Evolutionary conservation across 495 filamentous ascomycete species (phyloP).

Genomic region (Aspergillus incahuasiensis): DNA sequence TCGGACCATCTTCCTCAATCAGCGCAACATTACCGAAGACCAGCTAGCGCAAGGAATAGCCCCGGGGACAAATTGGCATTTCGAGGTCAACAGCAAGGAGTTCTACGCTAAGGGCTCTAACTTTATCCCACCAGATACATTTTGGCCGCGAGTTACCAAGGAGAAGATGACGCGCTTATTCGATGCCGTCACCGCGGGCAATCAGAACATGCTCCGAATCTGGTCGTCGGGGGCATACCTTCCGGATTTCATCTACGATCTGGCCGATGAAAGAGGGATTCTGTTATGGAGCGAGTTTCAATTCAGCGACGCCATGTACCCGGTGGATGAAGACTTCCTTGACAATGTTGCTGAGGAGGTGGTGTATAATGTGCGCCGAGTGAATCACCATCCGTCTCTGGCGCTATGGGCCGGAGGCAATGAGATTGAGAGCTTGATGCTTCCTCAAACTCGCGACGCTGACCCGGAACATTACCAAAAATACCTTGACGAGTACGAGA

Average conservation of each 20-base stretch:
- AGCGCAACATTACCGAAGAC: conserved; percentile 52
- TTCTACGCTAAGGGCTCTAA: conserved; percentile 67
- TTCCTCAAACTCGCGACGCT: conserved; percentile 38
- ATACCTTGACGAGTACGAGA: conserved; percentile 55
- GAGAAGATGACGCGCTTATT: conserved; percentile 51
- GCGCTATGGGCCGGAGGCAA: conserved; percentile 66
- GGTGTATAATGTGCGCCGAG: conserved; percentile 56
- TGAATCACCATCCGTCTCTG: conserved; percentile 65
- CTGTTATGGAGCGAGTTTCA: conserved; percentile 67
- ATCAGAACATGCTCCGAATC: conserved; percentile 68
- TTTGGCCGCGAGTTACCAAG: conserved; percentile 61
- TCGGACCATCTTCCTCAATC: conserved; percentile 63
- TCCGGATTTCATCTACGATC: conserved; percentile 64
- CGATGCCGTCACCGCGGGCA: conserved; percentile 50
- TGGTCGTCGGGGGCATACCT: conserved; percentile 63
- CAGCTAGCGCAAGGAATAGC: conserved; percentile 55
- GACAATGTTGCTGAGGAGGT: conserved; percentile 57
- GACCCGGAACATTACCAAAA: conserved; percentile 44
- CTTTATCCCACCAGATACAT: conserved; percentile 62
- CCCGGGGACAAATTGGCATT: conserved; percentile 65
- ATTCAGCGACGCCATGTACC: conserved; percentile 62
- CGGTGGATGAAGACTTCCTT: conserved; percentile 50
- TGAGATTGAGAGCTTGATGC: conserved; percentile 57
- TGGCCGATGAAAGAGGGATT: conserved; percentile 62
- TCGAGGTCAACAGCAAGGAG: conserved; percentile 63